These are phyloP conservation scores for Diospyros kaki DNA, from an alignment of 148 eudicot species.

Conservation along the genomic window DNA sequence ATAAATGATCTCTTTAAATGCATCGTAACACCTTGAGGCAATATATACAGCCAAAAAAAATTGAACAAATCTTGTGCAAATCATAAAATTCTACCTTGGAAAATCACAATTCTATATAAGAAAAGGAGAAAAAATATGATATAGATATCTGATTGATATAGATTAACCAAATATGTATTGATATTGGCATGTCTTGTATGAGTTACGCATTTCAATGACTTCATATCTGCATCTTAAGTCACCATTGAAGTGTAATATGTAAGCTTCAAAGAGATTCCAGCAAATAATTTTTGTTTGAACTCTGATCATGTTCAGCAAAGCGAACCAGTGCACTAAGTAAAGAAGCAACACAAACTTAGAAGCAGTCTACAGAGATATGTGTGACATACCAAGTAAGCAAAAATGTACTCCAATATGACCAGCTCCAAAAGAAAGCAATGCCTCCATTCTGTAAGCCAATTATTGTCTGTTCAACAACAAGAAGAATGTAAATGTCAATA, in stretches of 20 bases:
- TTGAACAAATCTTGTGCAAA: not conserved
- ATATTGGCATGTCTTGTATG: not conserved
- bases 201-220: not conserved
- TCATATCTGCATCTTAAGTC: not conserved
- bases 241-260: not conserved
- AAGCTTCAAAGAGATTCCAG: not conserved
- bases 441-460: conserved; percentile 58
- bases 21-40: not conserved
- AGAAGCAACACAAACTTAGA: not conserved
- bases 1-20: not conserved
- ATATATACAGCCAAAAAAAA: not conserved
- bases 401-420: conserved; percentile 99
- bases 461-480: conserved; percentile 55
- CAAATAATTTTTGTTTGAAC: not conserved
- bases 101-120: not conserved
- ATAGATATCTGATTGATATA: not conserved
- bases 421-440: conserved; percentile 86
- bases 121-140: not conserved
- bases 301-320: not conserved
- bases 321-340: not conserved
- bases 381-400: conserved; percentile 82
- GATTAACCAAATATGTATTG: not conserved
- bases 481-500: not conserved
- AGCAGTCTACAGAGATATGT: not conserved
- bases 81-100: not conserved